These are phyloP conservation scores for Phylloporus rhodoxanthus DNA, from an alignment of 768 basidiomycete species.

Conservation along the genomic window DNA sequence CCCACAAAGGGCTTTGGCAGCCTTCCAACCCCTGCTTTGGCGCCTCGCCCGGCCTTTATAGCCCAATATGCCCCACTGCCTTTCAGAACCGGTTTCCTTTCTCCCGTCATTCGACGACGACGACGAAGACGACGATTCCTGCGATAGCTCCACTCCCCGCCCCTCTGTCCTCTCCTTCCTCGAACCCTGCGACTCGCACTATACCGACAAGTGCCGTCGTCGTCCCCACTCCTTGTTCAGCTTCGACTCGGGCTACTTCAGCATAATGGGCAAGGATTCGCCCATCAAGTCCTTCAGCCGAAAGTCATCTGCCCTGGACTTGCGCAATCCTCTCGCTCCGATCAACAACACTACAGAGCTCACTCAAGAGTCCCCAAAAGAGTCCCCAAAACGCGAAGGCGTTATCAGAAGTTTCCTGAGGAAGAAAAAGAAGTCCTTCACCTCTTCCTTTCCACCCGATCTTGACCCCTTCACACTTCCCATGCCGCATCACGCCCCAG, in stretches of 20 bases:
- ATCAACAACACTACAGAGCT: conserved; percentile 2
- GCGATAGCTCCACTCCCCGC: conserved; percentile 16
- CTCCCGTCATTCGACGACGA: conserved; percentile 14
- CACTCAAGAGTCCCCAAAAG: conserved; percentile 12
- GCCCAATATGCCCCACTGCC: conserved; percentile 14
- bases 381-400: conserved; percentile 21
- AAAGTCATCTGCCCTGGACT: conserved; percentile 12
- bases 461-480: conserved; percentile 6
- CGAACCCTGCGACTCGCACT: conserved; percentile 1
- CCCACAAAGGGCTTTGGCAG: conserved; percentile 24
- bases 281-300: conserved; percentile 7
- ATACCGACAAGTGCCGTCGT: background rate
- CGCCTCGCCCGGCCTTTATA: conserved; percentile 12
- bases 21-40: conserved; percentile 22
- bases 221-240: conserved; percentile 22
- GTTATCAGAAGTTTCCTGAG: conserved; percentile 12
- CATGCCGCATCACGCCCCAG: background rate
- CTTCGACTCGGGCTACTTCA: conserved; percentile 29
- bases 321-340: conserved; percentile 7
- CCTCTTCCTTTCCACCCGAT: background rate
- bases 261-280: conserved; percentile 21
- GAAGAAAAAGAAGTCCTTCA: conserved; percentile 23
- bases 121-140: conserved; percentile 16
- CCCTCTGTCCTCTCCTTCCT: conserved; percentile 13
- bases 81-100: conserved; percentile 12